phyloP scores from a whole-genome alignment of 1,139 yeast genomes.

The Scheffersomyces segobiensis region DNA sequence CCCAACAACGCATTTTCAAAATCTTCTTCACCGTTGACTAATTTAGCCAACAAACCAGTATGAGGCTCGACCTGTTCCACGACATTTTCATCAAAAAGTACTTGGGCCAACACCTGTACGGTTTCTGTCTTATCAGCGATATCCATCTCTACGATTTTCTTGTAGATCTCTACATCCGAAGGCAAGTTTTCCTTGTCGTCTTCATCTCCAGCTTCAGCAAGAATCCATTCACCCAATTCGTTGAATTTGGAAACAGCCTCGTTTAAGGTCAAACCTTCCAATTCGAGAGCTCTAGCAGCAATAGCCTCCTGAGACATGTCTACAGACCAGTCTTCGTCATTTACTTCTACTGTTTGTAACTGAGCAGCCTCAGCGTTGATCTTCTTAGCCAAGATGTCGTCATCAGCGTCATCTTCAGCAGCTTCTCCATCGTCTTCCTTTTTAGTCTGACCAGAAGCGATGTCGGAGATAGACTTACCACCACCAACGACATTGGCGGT shows the following conservation, averaged over 20 bases:
- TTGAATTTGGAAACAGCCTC: constrained; percentile 54
- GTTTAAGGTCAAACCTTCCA: constrained; percentile 60
- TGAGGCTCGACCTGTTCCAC: constrained; percentile 73
- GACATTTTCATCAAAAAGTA: constrained; percentile 78
- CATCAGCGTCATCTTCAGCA: constrained; percentile 54
- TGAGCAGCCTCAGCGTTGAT: constrained; percentile 85
- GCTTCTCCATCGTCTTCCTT: constrained; percentile 24
- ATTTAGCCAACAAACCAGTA: constrained; percentile 77
- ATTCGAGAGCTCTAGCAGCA: constrained; percentile 84
- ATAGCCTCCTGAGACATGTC: constrained; percentile 98
- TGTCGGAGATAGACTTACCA: constrained; percentile 76
- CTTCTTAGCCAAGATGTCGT: constrained; percentile 75
- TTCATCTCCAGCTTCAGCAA: constrained; percentile 52
- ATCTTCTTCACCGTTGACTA: constrained; percentile 60
- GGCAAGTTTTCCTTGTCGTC: constrained; percentile 64
- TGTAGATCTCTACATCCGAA: constrained; percentile 85
- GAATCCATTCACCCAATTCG: constrained; percentile 89
- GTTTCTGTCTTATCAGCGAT: constrained; percentile 74
- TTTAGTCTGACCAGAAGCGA: constrained; percentile 59
- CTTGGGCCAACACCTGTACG: constrained; percentile 89
- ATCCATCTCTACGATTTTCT: constrained; percentile 80
- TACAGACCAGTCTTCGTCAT: constrained; percentile 96
- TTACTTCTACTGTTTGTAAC: constrained; percentile 60
- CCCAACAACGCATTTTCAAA: constrained; percentile 91
- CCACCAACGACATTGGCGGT: constrained; percentile 90